Evolutionary conservation across 1,284 basidiomycete species (phyloP).

Genomic region (Athelia psychrophila): DNA sequence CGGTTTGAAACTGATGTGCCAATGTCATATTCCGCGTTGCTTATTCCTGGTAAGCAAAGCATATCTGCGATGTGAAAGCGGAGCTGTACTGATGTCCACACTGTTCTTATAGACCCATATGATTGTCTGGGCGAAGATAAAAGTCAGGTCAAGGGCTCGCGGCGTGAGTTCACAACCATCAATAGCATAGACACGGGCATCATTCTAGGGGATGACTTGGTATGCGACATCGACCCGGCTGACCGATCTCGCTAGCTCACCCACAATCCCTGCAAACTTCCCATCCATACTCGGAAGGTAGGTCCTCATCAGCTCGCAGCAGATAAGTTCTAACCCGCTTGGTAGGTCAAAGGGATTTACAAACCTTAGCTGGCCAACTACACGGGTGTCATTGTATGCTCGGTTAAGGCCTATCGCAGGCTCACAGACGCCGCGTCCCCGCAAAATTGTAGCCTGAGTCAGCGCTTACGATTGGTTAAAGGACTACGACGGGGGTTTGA

Average conservation of each 20-base stretch:
- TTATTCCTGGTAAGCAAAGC: constrained; percentile 40
- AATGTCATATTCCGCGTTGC: constrained; percentile 45
- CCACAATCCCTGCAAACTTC: constrained; percentile 52
- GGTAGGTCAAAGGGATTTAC: constrained; percentile 45
- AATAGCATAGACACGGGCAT: constrained; percentile 41
- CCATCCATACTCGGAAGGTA: constrained; percentile 53
- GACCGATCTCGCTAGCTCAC: constrained; percentile 27
- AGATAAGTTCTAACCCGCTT: not conserved
- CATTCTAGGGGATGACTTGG: constrained; percentile 40
- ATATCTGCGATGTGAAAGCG: too few relatives aligned
- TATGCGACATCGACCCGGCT: constrained; percentile 3
- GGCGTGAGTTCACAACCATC: constrained; percentile 28
- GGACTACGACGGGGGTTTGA: constrained; percentile 53
- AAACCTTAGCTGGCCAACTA: constrained; percentile 37
- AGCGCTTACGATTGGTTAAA: too few relatives aligned
- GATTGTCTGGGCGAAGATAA: constrained; percentile 42
- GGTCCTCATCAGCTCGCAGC: too few relatives aligned
- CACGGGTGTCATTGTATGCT: constrained; percentile 46
- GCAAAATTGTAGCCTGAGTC: too few relatives aligned
- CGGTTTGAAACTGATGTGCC: constrained; percentile 40
- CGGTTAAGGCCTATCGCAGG: constrained; percentile 42
- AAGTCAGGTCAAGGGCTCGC: constrained; percentile 42
- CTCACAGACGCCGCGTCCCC: too few relatives aligned
- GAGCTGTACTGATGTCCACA: not conserved
- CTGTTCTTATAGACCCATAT: constrained; percentile 31